Percentiles rank a stretch among this genome's conserved stretches.
Conservation (phyloP, 2,329 filamentous ascomycete genomes). For the Phoma herbarum region DNA sequence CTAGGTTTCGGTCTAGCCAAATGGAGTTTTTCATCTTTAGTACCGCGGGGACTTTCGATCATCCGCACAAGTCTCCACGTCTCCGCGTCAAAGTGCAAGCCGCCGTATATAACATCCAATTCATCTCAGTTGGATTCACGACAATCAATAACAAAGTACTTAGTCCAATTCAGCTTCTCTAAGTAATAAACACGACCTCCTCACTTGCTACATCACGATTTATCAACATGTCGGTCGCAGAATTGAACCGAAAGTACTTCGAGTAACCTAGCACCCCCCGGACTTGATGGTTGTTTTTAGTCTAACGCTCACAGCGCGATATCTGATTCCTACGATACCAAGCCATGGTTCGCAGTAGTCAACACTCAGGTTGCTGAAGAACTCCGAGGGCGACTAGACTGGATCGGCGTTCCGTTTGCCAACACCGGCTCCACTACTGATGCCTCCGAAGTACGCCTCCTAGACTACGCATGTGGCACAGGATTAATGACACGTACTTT, state of each 20-base stretch:
- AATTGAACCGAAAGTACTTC: slow-evolving; percentile 49
- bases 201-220: background rate
- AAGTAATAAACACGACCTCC: background rate
- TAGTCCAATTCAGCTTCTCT: background rate
- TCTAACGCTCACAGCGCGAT: slow-evolving; percentile 54
- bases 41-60: slow-evolving; percentile 17
- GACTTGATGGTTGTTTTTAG: background rate
- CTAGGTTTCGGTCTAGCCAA: slow-evolving; percentile 5
- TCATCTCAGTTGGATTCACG: too few species aligned
- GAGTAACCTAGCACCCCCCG: slow-evolving; percentile 33
- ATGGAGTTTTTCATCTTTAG: slow-evolving; percentile 9
- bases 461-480: slow-evolving; percentile 82
- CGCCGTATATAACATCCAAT: slow-evolving; percentile 5
- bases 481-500: slow-evolving; percentile 70
- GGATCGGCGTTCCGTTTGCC: slow-evolving; percentile 69
- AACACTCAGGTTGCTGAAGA: slow-evolving; percentile 64
- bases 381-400: slow-evolving; percentile 63
- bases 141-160: background rate
- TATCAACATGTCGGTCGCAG: slow-evolving; percentile 41
- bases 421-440: slow-evolving; percentile 45
- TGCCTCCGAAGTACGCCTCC: slow-evolving; percentile 58
- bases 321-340: slow-evolving; percentile 65
- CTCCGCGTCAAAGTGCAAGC: background rate
- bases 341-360: slow-evolving; percentile 61
- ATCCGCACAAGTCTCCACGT: slow-evolving; percentile 8